A percentile compares a stretch with the other conserved stretches of the same genome.
phyloP scores from a whole-genome alignment of 768 basidiomycete genomes.

The Lyophyllum semitale region DNA sequence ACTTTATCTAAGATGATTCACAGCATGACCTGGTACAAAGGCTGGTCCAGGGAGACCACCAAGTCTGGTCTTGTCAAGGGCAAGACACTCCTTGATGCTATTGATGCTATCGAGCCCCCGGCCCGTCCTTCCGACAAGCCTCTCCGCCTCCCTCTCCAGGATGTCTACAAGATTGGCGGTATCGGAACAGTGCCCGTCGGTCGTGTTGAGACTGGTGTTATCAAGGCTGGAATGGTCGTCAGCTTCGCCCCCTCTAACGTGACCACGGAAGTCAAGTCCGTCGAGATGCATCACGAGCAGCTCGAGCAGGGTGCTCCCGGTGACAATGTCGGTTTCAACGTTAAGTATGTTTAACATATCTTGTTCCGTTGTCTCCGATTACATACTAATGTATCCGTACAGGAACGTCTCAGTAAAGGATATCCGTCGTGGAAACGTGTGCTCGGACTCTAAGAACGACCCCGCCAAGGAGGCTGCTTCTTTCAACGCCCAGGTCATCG shows the following conservation, averaged over 20 bases:
- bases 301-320: constrained; percentile 93
- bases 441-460: constrained; percentile 99
- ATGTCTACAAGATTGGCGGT: constrained; percentile 99
- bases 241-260: constrained; percentile 96
- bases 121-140: constrained; percentile 97
- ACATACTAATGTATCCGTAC: constrained; percentile 8
- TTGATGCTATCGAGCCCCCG: constrained; percentile 99
- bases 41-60: constrained; percentile 94
- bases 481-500: constrained; percentile 99
- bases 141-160: constrained; percentile 99
- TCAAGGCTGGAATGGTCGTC: constrained; percentile 99
- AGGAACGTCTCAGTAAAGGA: constrained; percentile 99
- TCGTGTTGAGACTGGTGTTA: constrained; percentile 99
- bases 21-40: constrained; percentile 99
- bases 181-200: constrained; percentile 99
- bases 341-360: constrained; percentile 62
- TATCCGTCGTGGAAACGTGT: constrained; percentile 99
- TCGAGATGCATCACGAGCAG: constrained; percentile 99
- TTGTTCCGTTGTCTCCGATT: not conserved
- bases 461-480: constrained; percentile 99
- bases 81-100: constrained; percentile 99
- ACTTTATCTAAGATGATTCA: constrained; percentile 15
- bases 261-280: constrained; percentile 99
- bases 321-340: constrained; percentile 99
- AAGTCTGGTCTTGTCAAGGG: constrained; percentile 94